Conservation (phyloP, 1,284 basidiomycete species). For the Cryptococcus sp. region DNA sequence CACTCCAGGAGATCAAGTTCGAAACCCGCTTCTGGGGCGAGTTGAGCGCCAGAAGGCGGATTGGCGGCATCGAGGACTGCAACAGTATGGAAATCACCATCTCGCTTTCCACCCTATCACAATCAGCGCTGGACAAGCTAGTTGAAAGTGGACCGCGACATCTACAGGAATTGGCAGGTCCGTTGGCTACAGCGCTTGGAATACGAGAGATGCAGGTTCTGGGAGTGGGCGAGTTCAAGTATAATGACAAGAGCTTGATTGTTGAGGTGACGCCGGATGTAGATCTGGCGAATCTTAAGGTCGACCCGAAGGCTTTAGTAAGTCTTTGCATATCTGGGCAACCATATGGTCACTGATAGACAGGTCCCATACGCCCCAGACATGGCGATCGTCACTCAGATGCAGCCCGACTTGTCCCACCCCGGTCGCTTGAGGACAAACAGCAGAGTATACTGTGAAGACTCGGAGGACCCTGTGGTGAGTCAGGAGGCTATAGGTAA, state of each 20-base stretch:
- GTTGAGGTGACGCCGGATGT: slow-evolving; percentile 17
- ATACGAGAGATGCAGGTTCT: slow-evolving; percentile 9
- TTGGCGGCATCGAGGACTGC: neutral
- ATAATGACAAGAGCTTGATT: slow-evolving; percentile 13
- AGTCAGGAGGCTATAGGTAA: slow-evolving; percentile 8
- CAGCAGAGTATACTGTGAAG: slow-evolving; percentile 29
- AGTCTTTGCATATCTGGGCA: neutral
- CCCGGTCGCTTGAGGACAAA: slow-evolving; percentile 13
- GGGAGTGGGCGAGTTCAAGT: slow-evolving; percentile 10
- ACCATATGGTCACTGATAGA: neutral
- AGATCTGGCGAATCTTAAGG: slow-evolving; percentile 17
- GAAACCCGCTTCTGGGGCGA: slow-evolving; percentile 27
- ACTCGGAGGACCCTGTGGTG: slow-evolving; percentile 40
- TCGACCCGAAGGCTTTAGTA: slow-evolving; percentile 17
- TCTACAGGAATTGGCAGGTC: neutral
- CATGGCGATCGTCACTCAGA: slow-evolving; percentile 28
- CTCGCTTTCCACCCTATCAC: neutral
- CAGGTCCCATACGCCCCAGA: neutral
- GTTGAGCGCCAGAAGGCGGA: slow-evolving; percentile 14
- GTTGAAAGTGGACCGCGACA: neutral
- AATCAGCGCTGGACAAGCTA: slow-evolving; percentile 1
- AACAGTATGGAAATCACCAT: slow-evolving; percentile 8
- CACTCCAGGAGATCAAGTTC: slow-evolving; percentile 15
- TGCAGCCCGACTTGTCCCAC: slow-evolving; percentile 4
- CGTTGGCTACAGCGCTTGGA: slow-evolving; percentile 7